Base-by-base conservation (phyloP, 371 early-diverging fungal genomes). In the Haplosporangium sp. region DNA sequence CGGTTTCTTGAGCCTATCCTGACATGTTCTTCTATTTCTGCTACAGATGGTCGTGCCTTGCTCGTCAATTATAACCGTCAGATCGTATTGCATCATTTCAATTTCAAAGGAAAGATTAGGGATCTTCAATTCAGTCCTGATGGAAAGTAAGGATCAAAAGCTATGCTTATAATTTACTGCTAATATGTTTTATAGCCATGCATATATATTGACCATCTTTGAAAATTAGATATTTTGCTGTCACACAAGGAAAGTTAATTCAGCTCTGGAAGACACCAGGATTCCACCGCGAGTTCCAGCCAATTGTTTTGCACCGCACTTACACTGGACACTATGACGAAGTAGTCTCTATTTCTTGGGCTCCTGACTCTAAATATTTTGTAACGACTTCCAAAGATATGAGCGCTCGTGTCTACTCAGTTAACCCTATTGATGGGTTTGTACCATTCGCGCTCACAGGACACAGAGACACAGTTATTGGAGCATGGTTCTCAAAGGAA, bases 191-290 rank as follows among this genome's bases (percentile, higher is more conserved):
- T n/a, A n/a, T 50, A 50, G 6, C 3, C 7, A 50, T 6, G 4
- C 50, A n/a, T n/a, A 50, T 7, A 50, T n/a, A 45, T 15, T 55
- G 20, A 27, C 45, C 34, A 27, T 8, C 20, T 56, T 11, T 50
- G 47, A 19, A 35, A 61, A 35, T 38, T 61, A 88, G 89, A 66
- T 93, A 83, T 71, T 89, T 99, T 83, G 98, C 96, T 0, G 93
- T 96, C 4, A 93, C 97, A 2, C 86, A 92, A 56, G 97, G 94
- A 74, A 94, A 93, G 71, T 86, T 88, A 38, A 85, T 97, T 42
- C 94, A 97, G 76, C 83, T 98, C n/a, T 98, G 98, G 98, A 88
- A 90, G 84, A 92, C 98, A 37, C 99, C 99, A 19, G 95, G 96
- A 50, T 92, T 91, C 79, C 89, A 91, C 50, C 88, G 93, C 63